A percentile compares a stretch with the other conserved stretches of the same genome.
These are phyloP conservation scores for Ogataea degrootiae DNA, from an alignment of 805 yeast species.

Conservation along the genomic window DNA sequence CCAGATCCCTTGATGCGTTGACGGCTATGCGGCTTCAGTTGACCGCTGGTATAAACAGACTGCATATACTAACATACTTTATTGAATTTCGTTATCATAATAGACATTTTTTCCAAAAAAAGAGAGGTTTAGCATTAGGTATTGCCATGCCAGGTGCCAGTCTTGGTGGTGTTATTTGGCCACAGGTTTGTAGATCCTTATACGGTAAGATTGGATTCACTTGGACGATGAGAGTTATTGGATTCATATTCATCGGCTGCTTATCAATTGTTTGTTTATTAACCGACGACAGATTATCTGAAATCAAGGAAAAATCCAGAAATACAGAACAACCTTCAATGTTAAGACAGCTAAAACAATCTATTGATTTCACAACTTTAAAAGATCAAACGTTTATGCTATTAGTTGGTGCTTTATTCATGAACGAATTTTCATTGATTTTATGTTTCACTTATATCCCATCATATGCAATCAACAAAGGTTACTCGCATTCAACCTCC, in stretches of 20 bases:
- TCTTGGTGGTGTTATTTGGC: slow-evolving; percentile 52
- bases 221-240: slow-evolving; percentile 57
- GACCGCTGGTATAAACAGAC: too few relatives aligned
- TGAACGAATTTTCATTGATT: slow-evolving; percentile 50
- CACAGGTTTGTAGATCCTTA: slow-evolving; percentile 46
- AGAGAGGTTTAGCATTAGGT: slow-evolving; percentile 58
- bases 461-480: slow-evolving; percentile 50
- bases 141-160: slow-evolving; percentile 58
- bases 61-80: not conserved
- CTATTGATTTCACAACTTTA: slow-evolving; percentile 37
- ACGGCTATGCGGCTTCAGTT: too few relatives aligned
- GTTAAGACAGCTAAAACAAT: slow-evolving; percentile 17
- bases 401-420: slow-evolving; percentile 37
- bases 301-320: slow-evolving; percentile 13
- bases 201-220: slow-evolving; percentile 48
- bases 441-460: slow-evolving; percentile 51
- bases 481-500: slow-evolving; percentile 38
- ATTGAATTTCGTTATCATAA: slow-evolving; percentile 35
- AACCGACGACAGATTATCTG: slow-evolving; percentile 26
- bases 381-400: slow-evolving; percentile 39
- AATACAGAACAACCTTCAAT: slow-evolving; percentile 6
- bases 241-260: slow-evolving; percentile 38
- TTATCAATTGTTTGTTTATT: slow-evolving; percentile 29
- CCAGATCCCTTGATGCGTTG: too few relatives aligned
- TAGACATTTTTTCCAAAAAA: slow-evolving; percentile 55